Base-by-base conservation (phyloP, 108 stramenopile species). In the Craspedostauros australis region DNA sequence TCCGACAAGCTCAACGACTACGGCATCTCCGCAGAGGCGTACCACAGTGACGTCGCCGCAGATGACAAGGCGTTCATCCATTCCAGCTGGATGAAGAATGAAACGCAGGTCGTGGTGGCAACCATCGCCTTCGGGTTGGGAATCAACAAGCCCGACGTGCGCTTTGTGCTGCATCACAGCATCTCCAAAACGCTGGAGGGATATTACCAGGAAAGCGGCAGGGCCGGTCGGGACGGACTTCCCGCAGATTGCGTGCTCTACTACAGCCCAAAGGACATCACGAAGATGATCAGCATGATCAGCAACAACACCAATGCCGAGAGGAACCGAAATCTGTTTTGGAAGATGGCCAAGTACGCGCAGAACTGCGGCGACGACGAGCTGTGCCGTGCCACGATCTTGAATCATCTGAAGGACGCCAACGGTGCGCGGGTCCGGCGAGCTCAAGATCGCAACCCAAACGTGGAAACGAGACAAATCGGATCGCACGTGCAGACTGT, bases 51-150 rank as follows among this genome's bases (percentile, higher is more conserved):
- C 48, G 66, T 82, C 15, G 45, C 50, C 19, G 53, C 65, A 4
- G 37, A 69, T 16, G 38, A 54, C 8, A 88, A 89, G 47, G 32
- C 60, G 40, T 44, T 53, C 27, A 76, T 95, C 38, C 91, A 95
- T 50, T 69, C 72, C 53, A 71, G 69, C 43, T 90, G 91, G 88
- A 95, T 93, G 79, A 50, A 64, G 23, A 88, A 94, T 37, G 58
- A 86, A 33, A 80, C 87, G 5, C 91, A 94, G 67, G 95, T 96
- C 7, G 93, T 80, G 12, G 94, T 82, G 18, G 99, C 93, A 1
- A 97, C 98, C 19, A 92, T 96, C 50, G 98, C 96, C 0, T 98
- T 95, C 73, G 96, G 96, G 12, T 68, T 98, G 50, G 98, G 98
- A 18, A 96, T 98, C 60, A 95, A 98, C 73, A 91, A 95, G 45